Base-by-base conservation (phyloP, 116 monocot genomes). In the Papilionanthe hybrid region DNA sequence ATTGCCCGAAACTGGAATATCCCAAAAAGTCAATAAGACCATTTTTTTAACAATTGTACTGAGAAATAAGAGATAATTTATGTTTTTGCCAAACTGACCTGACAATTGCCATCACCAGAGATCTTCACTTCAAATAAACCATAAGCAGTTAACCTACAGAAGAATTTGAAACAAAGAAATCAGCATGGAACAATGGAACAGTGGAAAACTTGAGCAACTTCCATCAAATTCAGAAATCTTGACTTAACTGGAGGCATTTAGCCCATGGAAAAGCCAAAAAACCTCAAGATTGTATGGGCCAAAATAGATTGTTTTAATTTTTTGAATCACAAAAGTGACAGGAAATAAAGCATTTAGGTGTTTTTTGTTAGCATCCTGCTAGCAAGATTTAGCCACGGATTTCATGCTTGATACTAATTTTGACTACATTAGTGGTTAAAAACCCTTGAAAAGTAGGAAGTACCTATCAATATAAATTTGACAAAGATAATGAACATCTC, bases 21-120 rank as follows among this genome's bases (percentile, higher is more conserved):
- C 25, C 23, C 13, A 30, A 87, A 80, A 47, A n/a, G 78, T 48
- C 42, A 60, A 67, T 42, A 69, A 37, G 28, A 37, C 13, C 55
- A 77, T 3, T 71, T 69, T 69, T 58, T 32, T 58, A 75, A 78
- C 65, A 28, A 55, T 79, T 13, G 41, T 19, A 48, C 43, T 47
- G 5, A 43, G 75, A 56, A 65, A 77, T 60, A 47, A 7, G 77
- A 81, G 7, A 79, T 30, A 37, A 69, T 63, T 69, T 37, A 37
- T 69, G 29, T 69, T 69, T 15, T 29, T 69, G 65, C 23, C 48
- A 47, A 44, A 77, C 79, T 55, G 4, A 99, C 99, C 95, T 99
- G 99, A 80, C 99, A 99, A 86, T 99, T 99, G n/a, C 99, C 99
- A 87, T 99, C 99, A 25, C 99, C 99, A 87, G 99, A 92, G 45